These are phyloP conservation scores for Globisporangium nunn DNA, from an alignment of 352 stramenopile species.

Conservation along the genomic window DNA sequence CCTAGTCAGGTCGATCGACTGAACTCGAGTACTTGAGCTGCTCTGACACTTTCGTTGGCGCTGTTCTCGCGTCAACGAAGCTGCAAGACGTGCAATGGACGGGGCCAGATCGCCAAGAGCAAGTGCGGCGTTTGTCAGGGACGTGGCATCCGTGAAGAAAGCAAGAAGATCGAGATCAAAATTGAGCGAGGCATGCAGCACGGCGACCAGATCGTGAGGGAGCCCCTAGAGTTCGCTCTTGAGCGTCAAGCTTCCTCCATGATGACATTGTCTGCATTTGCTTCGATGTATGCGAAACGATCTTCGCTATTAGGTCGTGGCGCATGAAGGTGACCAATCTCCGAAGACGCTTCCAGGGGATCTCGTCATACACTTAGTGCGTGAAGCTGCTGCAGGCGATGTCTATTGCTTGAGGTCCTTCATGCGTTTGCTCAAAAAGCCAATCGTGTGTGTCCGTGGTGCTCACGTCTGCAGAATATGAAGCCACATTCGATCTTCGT, in stretches of 20 bases:
- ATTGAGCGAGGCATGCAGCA: constrained; percentile 28
- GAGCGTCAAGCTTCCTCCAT: background rate
- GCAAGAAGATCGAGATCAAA: constrained; percentile 15
- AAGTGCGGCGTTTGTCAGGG: background rate
- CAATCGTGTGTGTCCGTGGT: too few species aligned
- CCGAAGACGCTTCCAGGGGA: background rate
- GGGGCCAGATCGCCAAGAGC: background rate
- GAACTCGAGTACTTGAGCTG: too few species aligned
- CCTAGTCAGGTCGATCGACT: too few species aligned
- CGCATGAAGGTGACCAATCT: background rate
- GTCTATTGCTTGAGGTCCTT: too few species aligned
- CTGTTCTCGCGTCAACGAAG: background rate
- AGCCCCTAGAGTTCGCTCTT: background rate
- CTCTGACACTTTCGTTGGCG: background rate
- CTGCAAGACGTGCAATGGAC: background rate
- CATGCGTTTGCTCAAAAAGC: background rate
- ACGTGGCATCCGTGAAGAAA: constrained; percentile 17
- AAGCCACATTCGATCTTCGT: constrained; percentile 67
- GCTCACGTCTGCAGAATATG: constrained; percentile 2
- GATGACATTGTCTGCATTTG: background rate
- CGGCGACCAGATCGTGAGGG: constrained; percentile 24
- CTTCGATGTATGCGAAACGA: too few species aligned
- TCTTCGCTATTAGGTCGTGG: background rate
- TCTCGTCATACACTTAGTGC: background rate
- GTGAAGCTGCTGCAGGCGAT: background rate